Conservation (phyloP, 306 rosid genomes). For the Vigna radiata region DNA sequence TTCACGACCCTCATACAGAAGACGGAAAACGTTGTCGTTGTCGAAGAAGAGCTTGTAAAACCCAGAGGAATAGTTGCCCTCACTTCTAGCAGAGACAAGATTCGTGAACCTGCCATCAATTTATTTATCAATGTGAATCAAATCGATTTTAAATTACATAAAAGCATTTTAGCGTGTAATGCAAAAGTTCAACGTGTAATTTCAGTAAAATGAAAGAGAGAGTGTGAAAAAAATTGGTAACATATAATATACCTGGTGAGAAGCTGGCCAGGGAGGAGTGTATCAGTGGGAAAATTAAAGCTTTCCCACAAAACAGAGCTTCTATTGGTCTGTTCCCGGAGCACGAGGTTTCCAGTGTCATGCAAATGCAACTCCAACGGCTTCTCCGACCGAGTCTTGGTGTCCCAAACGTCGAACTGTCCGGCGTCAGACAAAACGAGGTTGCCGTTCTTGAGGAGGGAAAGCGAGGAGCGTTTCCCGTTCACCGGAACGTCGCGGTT, state of each 20-base stretch:
- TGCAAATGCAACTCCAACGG: not conserved
- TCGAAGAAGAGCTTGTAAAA: slow-evolving; percentile 42
- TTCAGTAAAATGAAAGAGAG: too few relatives aligned
- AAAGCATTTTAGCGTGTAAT: too few relatives aligned
- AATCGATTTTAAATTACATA: not conserved
- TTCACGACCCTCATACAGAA: slow-evolving; percentile 22
- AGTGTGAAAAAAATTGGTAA: too few relatives aligned
- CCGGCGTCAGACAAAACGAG: not conserved
- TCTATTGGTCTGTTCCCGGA: not conserved
- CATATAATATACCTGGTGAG: slow-evolving; percentile 18
- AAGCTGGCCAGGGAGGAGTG: slow-evolving; percentile 51
- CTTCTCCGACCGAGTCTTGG: not conserved
- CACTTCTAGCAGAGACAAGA: slow-evolving; percentile 49
- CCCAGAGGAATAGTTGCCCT: slow-evolving; percentile 38
- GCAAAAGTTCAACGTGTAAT: too few relatives aligned
- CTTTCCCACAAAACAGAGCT: slow-evolving; percentile 50
- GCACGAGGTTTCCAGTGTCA: slow-evolving; percentile 14
- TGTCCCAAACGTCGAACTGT: not conserved
- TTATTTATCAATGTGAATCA: not conserved
- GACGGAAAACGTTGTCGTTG: slow-evolving; percentile 38
- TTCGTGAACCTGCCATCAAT: not conserved
- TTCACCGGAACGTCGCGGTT: slow-evolving; percentile 5
- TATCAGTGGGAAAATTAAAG: slow-evolving; percentile 45
- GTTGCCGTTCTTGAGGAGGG: not conserved
- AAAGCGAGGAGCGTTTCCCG: slow-evolving; percentile 10